phyloP scores from a whole-genome alignment of 257 asterid genomes.

The Nicotiana noctiflora region DNA sequence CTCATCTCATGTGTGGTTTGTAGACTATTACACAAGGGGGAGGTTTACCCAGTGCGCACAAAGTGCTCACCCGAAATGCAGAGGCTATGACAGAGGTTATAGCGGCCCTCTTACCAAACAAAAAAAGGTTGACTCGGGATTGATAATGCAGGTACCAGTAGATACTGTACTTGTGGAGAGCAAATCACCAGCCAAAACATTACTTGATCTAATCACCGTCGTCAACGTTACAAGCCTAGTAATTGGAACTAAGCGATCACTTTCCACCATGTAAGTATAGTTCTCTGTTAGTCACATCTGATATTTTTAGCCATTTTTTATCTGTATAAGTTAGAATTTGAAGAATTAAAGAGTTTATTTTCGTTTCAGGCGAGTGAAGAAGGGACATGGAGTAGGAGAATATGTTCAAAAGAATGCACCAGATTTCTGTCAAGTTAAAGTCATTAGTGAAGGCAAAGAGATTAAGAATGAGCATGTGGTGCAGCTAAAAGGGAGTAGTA shows the following conservation, averaged over 20 bases:
- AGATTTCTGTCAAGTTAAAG: slow-evolving; percentile 46
- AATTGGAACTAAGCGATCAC: slow-evolving; percentile 38
- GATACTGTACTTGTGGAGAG: slow-evolving; percentile 88
- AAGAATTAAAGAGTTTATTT: background rate
- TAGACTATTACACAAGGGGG: too few relatives aligned
- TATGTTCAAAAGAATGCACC: slow-evolving; percentile 67
- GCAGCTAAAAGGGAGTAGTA: background rate
- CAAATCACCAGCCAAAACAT: slow-evolving; percentile 59
- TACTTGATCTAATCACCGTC: slow-evolving; percentile 56
- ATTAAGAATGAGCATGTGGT: background rate
- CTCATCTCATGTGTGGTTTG: too few relatives aligned
- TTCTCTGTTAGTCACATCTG: background rate
- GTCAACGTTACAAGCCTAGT: slow-evolving; percentile 55
- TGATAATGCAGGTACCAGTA: slow-evolving; percentile 40
- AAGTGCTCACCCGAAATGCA: too few relatives aligned
- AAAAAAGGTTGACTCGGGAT: background rate
- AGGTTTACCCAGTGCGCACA: too few relatives aligned
- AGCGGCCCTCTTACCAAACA: too few relatives aligned
- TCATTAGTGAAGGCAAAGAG: slow-evolving; percentile 32
- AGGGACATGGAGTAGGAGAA: slow-evolving; percentile 57
- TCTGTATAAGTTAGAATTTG: background rate
- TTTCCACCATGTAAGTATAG: background rate
- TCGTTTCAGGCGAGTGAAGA: slow-evolving; percentile 40
- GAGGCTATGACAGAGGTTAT: too few relatives aligned
- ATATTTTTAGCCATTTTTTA: too few relatives aligned